These are phyloP conservation scores for Ogataea paraovalis DNA, from an alignment of 805 yeast genomes.

Conservation along the genomic window DNA sequence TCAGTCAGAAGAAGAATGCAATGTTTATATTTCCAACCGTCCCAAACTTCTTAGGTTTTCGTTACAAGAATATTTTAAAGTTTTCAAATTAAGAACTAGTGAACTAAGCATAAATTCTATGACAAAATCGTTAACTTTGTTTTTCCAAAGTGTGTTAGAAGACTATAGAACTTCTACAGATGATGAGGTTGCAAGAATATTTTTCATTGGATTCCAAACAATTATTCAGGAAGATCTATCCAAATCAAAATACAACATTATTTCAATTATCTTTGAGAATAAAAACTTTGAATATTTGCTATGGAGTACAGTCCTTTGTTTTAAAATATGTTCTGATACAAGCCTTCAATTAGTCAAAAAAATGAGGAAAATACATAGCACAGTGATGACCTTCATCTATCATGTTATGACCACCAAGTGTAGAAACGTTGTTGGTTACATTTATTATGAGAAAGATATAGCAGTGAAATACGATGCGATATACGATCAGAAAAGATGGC, in stretches of 20 bases:
- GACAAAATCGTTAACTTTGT: neutral
- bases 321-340: neutral
- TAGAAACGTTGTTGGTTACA: neutral
- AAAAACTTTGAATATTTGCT: neutral
- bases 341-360: neutral
- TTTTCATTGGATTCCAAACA: neutral
- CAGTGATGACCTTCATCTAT: neutral
- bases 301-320: neutral
- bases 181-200: neutral
- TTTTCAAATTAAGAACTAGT: neutral
- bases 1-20: constrained; percentile 12
- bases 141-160: neutral
- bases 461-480: neutral
- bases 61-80: neutral
- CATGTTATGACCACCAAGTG: neutral
- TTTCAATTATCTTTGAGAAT: neutral
- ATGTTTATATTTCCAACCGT: constrained; percentile 7
- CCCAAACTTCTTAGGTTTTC: neutral
- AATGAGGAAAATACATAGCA: neutral
- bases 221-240: neutral
- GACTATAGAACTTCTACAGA: neutral
- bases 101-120: neutral
- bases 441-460: neutral
- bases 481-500: neutral
- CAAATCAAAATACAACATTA: neutral